Conservation (phyloP, 2,329 filamentous ascomycete genomes). For the Davidsoniella eucalypti region DNA sequence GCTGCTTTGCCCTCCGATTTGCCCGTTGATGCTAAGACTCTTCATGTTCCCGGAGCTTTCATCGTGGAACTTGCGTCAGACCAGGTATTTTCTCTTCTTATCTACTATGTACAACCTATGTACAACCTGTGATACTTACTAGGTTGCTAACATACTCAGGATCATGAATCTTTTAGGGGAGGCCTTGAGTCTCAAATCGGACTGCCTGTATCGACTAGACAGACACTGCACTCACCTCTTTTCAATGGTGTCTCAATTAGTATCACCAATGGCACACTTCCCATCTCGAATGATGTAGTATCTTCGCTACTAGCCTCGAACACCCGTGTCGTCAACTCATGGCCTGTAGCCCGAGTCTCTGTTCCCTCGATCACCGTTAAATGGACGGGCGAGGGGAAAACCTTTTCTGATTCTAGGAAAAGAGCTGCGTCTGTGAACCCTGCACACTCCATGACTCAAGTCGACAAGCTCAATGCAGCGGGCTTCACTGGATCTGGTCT, state of each 20-base stretch:
- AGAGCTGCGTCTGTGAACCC: neutral
- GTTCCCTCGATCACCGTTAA: neutral
- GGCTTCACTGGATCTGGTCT: constrained; percentile 34
- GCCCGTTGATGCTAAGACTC: neutral
- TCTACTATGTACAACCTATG: neutral
- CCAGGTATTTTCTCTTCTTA: neutral
- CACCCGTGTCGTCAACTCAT: neutral
- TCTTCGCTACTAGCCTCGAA: neutral
- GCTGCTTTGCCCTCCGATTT: neutral
- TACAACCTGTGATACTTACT: too few species aligned
- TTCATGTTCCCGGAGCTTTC: neutral
- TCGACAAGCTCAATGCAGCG: constrained; percentile 32
- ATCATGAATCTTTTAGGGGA: neutral
- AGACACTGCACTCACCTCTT: neutral
- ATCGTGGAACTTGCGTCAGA: neutral
- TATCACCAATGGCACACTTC: neutral
- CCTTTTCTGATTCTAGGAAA: neutral
- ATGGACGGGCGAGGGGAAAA: neutral
- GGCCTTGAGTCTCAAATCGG: neutral
- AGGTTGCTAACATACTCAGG: neutral
- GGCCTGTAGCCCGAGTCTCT: neutral
- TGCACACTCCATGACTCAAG: constrained; percentile 13
- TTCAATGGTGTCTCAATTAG: neutral
- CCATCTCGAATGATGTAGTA: neutral
- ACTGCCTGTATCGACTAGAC: neutral